Evolutionary conservation across 2,329 filamentous ascomycete species (phyloP), one percentile per base, ranked within the genome.

Genomic region (Pseudogymnoascus sp.): DNA sequence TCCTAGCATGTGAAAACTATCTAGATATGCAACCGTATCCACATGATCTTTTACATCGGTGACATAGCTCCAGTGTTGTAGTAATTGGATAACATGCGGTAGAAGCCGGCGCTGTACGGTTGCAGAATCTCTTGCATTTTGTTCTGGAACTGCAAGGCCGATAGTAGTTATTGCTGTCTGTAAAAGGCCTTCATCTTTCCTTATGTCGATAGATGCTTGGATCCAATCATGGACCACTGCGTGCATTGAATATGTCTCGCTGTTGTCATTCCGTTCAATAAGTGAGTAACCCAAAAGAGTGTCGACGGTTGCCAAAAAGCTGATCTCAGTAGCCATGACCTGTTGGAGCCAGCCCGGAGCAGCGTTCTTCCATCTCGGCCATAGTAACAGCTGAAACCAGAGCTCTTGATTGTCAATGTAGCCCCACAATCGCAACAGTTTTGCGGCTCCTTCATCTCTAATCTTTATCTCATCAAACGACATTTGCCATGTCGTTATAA

Each of bases 401-500:
- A 79, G 62, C 62, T 77, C 74, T 12, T 73, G 67, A 62, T 74
- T 74, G 62, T 73, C 70, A 60, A 79, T 74, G 61, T 70, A 74
- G n/a, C 73, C 74, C 70, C 74, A 74, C 13, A 76, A 65, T n/a
- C 68, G 59, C 13, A 79, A 70, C 0, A 78, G 67, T 26, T 67
- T 64, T 23, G 73, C 72, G 41, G 67, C 67, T 5, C 58, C 60
- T 30, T 19, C 2, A 48, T 61, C 62, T 61, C 41, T 30, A 61
- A 67, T 64, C 63, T 73, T 57, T 30, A 79, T 68, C 18, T 73
- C 65, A 28, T 66, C 55, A 52, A 71, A 74, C 10, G 74, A 74
- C 21, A 77, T 61, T n/a, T 72, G 59, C 74, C 71, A 76, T 35
- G 71, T 75, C 3, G 70, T 71, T 60, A 69, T 72, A 9, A 76